Conservation (phyloP, 1,284 basidiomycete species). For the Cutaneotrichosporon mucoides region DNA sequence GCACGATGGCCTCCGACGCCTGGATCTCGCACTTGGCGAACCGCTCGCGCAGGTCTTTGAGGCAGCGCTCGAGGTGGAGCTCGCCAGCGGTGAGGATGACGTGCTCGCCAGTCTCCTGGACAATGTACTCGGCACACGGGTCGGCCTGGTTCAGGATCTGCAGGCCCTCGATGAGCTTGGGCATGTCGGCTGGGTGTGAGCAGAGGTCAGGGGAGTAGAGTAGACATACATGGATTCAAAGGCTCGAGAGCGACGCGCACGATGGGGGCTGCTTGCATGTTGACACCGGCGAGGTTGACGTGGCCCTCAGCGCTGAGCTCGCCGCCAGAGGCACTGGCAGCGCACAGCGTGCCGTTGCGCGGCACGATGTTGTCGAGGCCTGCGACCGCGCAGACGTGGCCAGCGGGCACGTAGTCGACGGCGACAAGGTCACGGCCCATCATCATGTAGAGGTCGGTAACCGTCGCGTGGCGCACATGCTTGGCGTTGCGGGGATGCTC, state of each 20-base stretch:
- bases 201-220: background rate
- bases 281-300: slow-evolving; percentile 78
- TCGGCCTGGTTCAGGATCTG: slow-evolving; percentile 91
- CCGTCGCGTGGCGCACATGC: slow-evolving; percentile 60
- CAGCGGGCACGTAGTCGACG: slow-evolving; percentile 81
- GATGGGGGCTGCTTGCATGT: slow-evolving; percentile 74
- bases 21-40: slow-evolving; percentile 93
- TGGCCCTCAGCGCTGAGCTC: slow-evolving; percentile 49
- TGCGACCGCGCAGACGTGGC: slow-evolving; percentile 90
- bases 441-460: slow-evolving; percentile 87
- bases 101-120: slow-evolving; percentile 95
- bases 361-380: slow-evolving; percentile 88
- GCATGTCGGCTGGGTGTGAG: slow-evolving; percentile 68
- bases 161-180: slow-evolving; percentile 80
- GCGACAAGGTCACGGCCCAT: slow-evolving; percentile 95
- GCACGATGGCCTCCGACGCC: slow-evolving; percentile 91
- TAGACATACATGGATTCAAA: slow-evolving; percentile 57
- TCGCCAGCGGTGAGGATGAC: slow-evolving; percentile 97
- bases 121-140: slow-evolving; percentile 94
- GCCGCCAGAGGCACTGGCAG: slow-evolving; percentile 53
- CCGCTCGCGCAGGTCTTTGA: slow-evolving; percentile 90
- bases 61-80: slow-evolving; percentile 91
- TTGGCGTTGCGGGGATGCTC: slow-evolving; percentile 67
- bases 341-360: slow-evolving; percentile 86
- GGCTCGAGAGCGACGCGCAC: slow-evolving; percentile 95